Conservation (phyloP, 805 yeast genomes). For the Ogataea zsoltii region DNA sequence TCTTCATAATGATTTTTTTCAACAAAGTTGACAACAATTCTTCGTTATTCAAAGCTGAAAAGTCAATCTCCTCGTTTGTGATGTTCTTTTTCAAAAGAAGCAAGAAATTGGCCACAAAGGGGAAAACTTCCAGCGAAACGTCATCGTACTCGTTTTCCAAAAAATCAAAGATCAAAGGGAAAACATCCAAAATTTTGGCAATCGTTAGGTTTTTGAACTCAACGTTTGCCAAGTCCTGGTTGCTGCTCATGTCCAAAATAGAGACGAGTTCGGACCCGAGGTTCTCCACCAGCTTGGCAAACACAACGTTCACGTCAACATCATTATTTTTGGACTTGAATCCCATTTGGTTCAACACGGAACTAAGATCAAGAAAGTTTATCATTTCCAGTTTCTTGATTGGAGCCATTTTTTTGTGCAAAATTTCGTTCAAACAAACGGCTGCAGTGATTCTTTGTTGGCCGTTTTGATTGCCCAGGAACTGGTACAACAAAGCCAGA, state of each 20-base stretch:
- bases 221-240: constrained; percentile 39
- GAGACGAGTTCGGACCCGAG: constrained; percentile 76
- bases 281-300: constrained; percentile 71
- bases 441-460: constrained; percentile 60
- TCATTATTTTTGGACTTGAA: constrained; percentile 48
- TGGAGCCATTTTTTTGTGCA: constrained; percentile 59
- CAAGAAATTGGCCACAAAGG: constrained; percentile 75
- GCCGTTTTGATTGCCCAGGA: constrained; percentile 40
- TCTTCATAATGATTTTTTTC: constrained; percentile 69
- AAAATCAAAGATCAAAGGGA: constrained; percentile 73
- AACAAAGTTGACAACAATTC: constrained; percentile 65
- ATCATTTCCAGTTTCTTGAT: constrained; percentile 63
- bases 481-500: constrained; percentile 57
- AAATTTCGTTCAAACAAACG: constrained; percentile 50
- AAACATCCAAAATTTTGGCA: constrained; percentile 55
- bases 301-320: constrained; percentile 66
- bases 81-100: constrained; percentile 62
- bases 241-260: constrained; percentile 54
- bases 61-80: constrained; percentile 35
- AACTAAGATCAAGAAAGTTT: constrained; percentile 65
- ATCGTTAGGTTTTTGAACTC: constrained; percentile 37
- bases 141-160: constrained; percentile 87
- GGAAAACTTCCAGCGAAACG: constrained; percentile 77
- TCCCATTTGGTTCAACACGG: constrained; percentile 43
- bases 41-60: constrained; percentile 32